Evolutionary conservation across 2,329 filamentous ascomycete species (phyloP), one percentile per base, ranked within the genome.

Genomic region (Bipolaris oryzae): DNA sequence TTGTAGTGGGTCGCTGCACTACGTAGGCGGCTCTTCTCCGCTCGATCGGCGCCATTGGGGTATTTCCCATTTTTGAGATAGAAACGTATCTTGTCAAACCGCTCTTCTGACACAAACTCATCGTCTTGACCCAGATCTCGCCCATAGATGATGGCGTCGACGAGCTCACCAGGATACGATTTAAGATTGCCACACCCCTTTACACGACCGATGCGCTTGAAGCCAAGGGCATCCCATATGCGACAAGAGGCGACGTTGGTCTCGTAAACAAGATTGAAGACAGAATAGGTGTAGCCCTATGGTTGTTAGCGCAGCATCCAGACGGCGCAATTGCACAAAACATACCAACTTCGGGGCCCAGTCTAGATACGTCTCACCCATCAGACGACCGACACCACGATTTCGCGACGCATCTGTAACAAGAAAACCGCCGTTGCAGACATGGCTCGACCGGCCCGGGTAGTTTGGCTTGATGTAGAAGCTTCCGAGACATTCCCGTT

Each of bases 61-160:
- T 99, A 98, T 76, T 93, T 92, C 72, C 89, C 89, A 76, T 93
- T 92, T 79, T 96, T 96, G 73, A 98, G 87, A 78, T 98, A 98
- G 82, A 91, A 98, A 72, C 93, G 90, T 75, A 98, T 98, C 83
- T 97, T 97, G 82, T 97, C 94, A 82, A 98, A 98, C 67, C 95
- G 91, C 80, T 97, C 93, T 81, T 97, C 93, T 76, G 89, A 93
- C 69, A 94, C 89, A 74, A 91, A 88, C 75, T 95, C 91, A 74
- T 95, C 91, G 69, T 91, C 89, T 35, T 78, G 78, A 51, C 79
- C 80, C 2, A 84, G 72, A 59, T 87, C 85, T 21, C 85, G 79
- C 5, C 92, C 92, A 77, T 80, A 82, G 55, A 82, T 82, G 68
- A 83, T 82, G 20, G 80, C 80, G 58, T 83, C 80, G 10, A 83